These are phyloP conservation scores for Hemisphaericaspora subhashii DNA, from an alignment of 1,139 yeast species.

Conservation along the genomic window DNA sequence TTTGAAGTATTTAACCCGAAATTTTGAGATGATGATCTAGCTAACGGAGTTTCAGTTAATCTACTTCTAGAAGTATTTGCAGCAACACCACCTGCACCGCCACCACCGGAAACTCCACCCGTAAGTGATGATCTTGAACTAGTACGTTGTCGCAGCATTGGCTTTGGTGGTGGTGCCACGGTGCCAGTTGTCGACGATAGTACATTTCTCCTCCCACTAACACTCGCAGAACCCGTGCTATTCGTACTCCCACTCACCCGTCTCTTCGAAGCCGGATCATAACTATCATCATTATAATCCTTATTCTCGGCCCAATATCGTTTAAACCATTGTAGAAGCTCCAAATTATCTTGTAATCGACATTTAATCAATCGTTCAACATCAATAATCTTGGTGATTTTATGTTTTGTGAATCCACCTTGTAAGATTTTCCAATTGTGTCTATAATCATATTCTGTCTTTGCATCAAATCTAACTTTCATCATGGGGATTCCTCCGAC, in stretches of 20 bases:
- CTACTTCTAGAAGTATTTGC: too few relatives aligned
- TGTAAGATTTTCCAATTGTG: conserved; percentile 86
- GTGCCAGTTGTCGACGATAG: too few relatives aligned
- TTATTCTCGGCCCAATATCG: conserved; percentile 77
- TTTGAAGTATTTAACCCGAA: background rate
- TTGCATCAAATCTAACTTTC: conserved; percentile 66
- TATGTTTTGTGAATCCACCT: conserved; percentile 67
- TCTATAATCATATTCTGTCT: conserved; percentile 72
- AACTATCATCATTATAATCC: conserved; percentile 51
- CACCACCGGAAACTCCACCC: background rate
- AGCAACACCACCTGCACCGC: conserved; percentile 2
- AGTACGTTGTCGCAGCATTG: conserved; percentile 9
- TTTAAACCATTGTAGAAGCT: conserved; percentile 90
- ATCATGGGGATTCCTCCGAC: conserved; percentile 78
- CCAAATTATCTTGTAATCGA: conserved; percentile 89
- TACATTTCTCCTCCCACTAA: background rate
- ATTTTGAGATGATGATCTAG: background rate
- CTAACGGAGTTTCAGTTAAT: conserved; percentile 1
- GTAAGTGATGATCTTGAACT: conserved; percentile 12
- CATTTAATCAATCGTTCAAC: conserved; percentile 84
- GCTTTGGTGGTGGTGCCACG: conserved; percentile 4
- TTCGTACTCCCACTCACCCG: conserved; percentile 10
- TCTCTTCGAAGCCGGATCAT: conserved; percentile 57
- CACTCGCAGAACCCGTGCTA: conserved; percentile 8
- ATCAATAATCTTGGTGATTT: conserved; percentile 72